These are phyloP conservation scores for Talaromyces sp. DNA, from an alignment of 2,329 filamentous ascomycete genomes.

Conservation along the genomic window DNA sequence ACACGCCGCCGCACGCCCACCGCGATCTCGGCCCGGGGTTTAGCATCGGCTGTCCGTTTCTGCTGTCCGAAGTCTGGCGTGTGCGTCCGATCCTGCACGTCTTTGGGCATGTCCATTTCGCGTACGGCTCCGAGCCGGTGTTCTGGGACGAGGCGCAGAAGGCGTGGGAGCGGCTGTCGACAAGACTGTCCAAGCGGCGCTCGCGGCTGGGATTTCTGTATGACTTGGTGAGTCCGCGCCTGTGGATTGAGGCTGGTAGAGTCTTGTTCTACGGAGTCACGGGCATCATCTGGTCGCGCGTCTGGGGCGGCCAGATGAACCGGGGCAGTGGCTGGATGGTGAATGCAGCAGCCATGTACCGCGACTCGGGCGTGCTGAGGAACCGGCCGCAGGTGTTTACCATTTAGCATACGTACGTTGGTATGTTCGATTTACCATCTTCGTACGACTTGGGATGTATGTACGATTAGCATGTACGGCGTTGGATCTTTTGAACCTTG, in stretches of 20 bases:
- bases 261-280: conserved; percentile 50
- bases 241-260: conserved; percentile 48
- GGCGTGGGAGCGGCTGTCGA: conserved; percentile 63
- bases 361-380: conserved; percentile 28
- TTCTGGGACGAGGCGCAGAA: conserved; percentile 71
- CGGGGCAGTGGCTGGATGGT: conserved; percentile 48
- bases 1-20: conserved; percentile 72
- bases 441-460: no score
- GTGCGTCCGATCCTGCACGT: conserved; percentile 71
- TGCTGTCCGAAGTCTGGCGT: conserved; percentile 69
- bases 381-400: conserved; percentile 36
- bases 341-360: conserved; percentile 52
- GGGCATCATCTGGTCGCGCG: conserved; percentile 55
- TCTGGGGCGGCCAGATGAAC: conserved; percentile 50
- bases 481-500: not conserved
- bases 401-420: conserved; percentile 14
- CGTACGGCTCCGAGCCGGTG: conserved; percentile 62
- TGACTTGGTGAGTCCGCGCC: conserved; percentile 30
- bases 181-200: conserved; percentile 19
- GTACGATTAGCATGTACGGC: not conserved
- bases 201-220: conserved; percentile 25
- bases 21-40: conserved; percentile 52
- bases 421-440: no score
- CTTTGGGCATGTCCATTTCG: conserved; percentile 80
- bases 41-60: conserved; percentile 63